Base-by-base conservation (phyloP, 495 filamentous ascomycete species). In the Evernia prunastri region DNA sequence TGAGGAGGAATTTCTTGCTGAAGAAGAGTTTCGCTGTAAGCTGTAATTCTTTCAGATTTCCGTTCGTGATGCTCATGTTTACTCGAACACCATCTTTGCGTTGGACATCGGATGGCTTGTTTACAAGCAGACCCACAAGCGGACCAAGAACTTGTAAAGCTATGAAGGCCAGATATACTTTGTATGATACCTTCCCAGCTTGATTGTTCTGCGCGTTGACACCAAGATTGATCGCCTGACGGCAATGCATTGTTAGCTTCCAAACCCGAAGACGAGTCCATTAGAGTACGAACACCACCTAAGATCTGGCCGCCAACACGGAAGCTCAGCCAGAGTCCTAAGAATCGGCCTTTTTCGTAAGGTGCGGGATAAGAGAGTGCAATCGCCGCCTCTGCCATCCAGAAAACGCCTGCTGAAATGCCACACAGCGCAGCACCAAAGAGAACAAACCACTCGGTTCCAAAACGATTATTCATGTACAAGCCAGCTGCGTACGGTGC, bases 381-480 rank as follows among this genome's bases (percentile, higher is more conserved):
- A 54, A 89, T 86, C 1, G 86, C 85, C 4, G 80, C 81, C 68
- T 88, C 86, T 0, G 85, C 80, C 72, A 81, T 81, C 86, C 86
- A 89, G 71, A 88, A 89, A 2, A 88, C 75, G 7, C 86, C 85
- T 0, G 86, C 86, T 0, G 81, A 84, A 40, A 87, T 72, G 29
- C 86, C 86, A 67, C 86, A 88, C 13, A 86, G 72, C 15, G 84
- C 86, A 0, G 86, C 84, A 12, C 86, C 86, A 53, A 88, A 72
- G 47, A 87, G 73, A 0, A 85, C 78, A 7, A 88, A 75, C 86
- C 86, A 89, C 64, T 82, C 77, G 23, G 74, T 81, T 18, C 82
- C 81, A 68, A 78, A 88, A 8, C 86, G 80, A 70, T 87, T 88
- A 68, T 89, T 87, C 23, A 78, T 79, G 71, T 89, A 88, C 4